Base-by-base conservation (phyloP, 1,139 yeast genomes). In the Pneumocystis oryctolagi region DNA sequence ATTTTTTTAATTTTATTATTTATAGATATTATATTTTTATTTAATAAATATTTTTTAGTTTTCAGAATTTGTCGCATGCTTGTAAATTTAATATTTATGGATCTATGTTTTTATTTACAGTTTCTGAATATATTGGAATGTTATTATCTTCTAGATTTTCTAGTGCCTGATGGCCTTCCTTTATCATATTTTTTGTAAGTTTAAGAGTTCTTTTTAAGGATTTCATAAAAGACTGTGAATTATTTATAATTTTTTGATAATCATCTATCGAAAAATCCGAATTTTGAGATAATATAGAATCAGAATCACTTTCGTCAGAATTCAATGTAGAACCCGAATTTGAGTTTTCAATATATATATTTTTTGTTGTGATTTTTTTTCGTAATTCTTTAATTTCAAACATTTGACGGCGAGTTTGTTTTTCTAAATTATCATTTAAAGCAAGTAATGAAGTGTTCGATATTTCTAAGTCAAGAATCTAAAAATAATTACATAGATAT, bases 391-490 rank as follows among this genome's bases (percentile, higher is more conserved):
- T 61, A 34, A 67, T 60, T 53, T 67, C 69, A 9, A 65, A 60
- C 35, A 56, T 61, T 55, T 67, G 69, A 9, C 61, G 47, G 3
- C 66, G 65, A 58, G 67, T 61, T 61, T 66, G 66, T 25, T 63
- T 62, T 53, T 67, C 69, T 5, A 67, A 65, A 12, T 65, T 65
- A n/a, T 64, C 64, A 62, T 67, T 67, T 20, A 67, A 62, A 5
- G 69, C 64, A 59, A 66, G 60, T 28, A 67, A 62, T 8, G 67
- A 66, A n/a, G 69, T 63, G 40, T 67, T 67, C 25, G 69, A 67
- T 16, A 67, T 67, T 53, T 67, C 69, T 5, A 67, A 62, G 55
- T 67, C 69, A 37, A 67, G 64, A 20, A 67, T 66, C 55, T 67
- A 57, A 39, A 37, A 57, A 35, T 28, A 47, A 47, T 47, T 9